A percentile compares a stretch with the other conserved stretches of the same genome.
phyloP scores from a whole-genome alignment of 129 eudicot species.

The Tagetes erecta region DNA sequence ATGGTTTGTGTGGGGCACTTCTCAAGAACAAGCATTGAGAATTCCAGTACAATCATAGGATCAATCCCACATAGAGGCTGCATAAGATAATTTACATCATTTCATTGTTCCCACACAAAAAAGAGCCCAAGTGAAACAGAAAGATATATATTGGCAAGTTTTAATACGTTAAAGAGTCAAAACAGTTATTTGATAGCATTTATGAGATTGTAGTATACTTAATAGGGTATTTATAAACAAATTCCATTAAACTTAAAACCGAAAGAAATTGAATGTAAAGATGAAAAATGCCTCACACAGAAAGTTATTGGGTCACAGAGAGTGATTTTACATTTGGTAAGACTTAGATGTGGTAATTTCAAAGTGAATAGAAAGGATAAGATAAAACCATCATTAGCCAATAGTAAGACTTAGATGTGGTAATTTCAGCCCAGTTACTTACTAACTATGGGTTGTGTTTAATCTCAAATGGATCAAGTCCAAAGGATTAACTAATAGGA shows the following conservation, averaged over 20 bases:
- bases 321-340: constrained; percentile 4
- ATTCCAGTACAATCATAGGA: constrained; percentile 96
- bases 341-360: neutral
- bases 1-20: constrained; percentile 92
- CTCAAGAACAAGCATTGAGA: constrained; percentile 94
- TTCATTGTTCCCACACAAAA: neutral
- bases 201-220: neutral
- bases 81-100: constrained; percentile 31
- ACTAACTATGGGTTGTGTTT: neutral
- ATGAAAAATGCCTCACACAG: neutral
- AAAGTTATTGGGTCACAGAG: neutral
- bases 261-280: neutral
- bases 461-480: neutral
- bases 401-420: neutral
- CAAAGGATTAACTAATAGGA: neutral
- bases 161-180: neutral
- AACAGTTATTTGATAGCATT: neutral
- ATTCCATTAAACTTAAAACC: neutral
- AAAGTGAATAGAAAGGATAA: constrained; percentile 2
- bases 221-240: neutral
- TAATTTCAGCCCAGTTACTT: neutral
- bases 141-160: neutral
- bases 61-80: constrained; percentile 98
- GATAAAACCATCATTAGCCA: neutral
- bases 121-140: neutral